Evolutionary conservation across 179 eudicot genomes (phyloP).

Genomic region (Patellifolia procumbens): DNA sequence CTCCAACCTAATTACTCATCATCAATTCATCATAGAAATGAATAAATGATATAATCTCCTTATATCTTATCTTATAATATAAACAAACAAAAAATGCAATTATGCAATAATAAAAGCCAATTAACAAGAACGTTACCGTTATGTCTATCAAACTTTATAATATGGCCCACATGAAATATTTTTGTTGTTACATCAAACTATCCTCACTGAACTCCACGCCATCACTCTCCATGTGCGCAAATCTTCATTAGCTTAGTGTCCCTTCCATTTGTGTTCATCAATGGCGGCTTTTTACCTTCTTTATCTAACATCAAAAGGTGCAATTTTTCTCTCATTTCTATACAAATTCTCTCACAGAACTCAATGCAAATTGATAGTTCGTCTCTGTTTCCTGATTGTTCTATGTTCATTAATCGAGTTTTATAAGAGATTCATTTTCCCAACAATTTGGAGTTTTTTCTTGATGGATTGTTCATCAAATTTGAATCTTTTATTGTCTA

Average conservation of each 20-base stretch:
- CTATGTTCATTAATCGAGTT: conserved; percentile 43
- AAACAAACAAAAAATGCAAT: too few relatives aligned
- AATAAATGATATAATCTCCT: too few relatives aligned
- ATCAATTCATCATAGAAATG: too few relatives aligned
- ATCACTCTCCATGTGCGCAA: neutral
- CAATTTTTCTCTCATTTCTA: conserved; percentile 26
- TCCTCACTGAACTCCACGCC: conserved; percentile 11
- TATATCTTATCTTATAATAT: too few relatives aligned
- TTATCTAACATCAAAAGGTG: conserved; percentile 31
- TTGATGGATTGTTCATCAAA: conserved; percentile 54
- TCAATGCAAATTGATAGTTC: conserved; percentile 35
- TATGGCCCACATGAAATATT: neutral
- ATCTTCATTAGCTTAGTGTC: conserved; percentile 10
- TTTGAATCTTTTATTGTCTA: conserved; percentile 43
- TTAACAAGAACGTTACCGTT: neutral
- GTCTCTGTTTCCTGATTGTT: conserved; percentile 31
- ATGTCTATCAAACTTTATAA: conserved; percentile 12
- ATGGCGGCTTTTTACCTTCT: conserved; percentile 20
- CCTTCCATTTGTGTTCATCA: conserved; percentile 7
- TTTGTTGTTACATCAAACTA: neutral
- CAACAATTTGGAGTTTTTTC: conserved; percentile 23
- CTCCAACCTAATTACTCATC: too few relatives aligned
- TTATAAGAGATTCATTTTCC: conserved; percentile 32
- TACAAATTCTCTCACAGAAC: conserved; percentile 23
- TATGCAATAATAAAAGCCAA: neutral